Percentiles rank a stretch among this genome's conserved stretches.
These are phyloP conservation scores for Sorghum bicolor DNA, from an alignment of 176 grass and related monocot species.

Conservation along the genomic window DNA sequence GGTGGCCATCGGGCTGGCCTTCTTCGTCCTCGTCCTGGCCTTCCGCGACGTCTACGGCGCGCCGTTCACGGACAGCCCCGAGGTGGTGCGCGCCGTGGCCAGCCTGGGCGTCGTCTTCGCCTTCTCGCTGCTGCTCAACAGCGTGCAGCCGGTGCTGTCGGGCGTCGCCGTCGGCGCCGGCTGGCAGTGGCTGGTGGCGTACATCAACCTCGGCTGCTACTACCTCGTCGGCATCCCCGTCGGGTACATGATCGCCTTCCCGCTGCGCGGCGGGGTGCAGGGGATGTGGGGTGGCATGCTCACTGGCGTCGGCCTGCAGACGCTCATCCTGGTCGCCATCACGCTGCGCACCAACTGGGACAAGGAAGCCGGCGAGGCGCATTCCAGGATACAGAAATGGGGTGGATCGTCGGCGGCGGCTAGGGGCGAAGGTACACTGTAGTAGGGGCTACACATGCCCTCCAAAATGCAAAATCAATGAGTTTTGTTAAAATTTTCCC, in stretches of 20 bases:
- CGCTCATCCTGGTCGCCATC: constrained; percentile 50
- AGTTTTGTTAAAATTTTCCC: too few relatives aligned
- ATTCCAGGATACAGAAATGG: constrained; percentile 65
- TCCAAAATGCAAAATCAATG: too few relatives aligned
- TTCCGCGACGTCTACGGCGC: constrained; percentile 65
- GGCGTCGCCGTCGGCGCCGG: constrained; percentile 91
- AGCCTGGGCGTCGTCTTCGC: constrained; percentile 71
- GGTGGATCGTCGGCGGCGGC: constrained; percentile 49
- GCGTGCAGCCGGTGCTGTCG: constrained; percentile 80
- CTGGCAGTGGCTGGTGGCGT: constrained; percentile 85
- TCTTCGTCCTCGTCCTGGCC: constrained; percentile 48
- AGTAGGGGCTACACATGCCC: too few relatives aligned
- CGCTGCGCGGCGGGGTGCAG: constrained; percentile 42
- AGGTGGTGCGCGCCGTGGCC: constrained; percentile 54
- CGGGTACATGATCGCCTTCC: constrained; percentile 58
- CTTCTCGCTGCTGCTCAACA: constrained; percentile 76
- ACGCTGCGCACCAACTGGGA: constrained; percentile 70
- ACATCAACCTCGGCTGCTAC: constrained; percentile 79
- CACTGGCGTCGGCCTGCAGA: constrained; percentile 75
- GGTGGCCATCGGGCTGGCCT: constrained; percentile 41
- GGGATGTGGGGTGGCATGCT: constrained; percentile 96
- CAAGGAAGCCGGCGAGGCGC: constrained; percentile 51
- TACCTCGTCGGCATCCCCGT: constrained; percentile 75
- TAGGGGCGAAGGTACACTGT: too few relatives aligned
- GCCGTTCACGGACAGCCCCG: constrained; percentile 80